Percentiles rank a stretch among this genome's conserved stretches.
Evolutionary conservation across 2,329 filamentous ascomycete species (phyloP).

Genomic region (Paecilomyces sp.): DNA sequence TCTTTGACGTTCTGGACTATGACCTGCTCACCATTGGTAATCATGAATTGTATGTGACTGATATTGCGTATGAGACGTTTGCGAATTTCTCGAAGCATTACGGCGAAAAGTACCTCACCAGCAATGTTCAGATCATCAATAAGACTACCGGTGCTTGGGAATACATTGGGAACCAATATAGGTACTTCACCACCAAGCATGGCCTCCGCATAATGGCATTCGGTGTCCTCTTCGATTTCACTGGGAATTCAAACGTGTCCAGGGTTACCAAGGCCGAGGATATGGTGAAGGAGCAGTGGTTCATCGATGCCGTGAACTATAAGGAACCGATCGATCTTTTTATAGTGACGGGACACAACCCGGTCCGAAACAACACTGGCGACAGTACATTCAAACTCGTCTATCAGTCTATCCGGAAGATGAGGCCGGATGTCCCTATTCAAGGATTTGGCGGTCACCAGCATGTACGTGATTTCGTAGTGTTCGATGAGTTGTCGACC

Average conservation of each 20-base stretch:
- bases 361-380: constrained; percentile 40
- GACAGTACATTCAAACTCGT: constrained; percentile 41
- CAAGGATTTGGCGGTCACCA: constrained; percentile 60
- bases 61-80: constrained; percentile 57
- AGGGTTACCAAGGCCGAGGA: constrained; percentile 51
- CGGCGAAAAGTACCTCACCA: constrained; percentile 46
- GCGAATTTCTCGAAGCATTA: constrained; percentile 53
- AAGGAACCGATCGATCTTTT: constrained; percentile 56
- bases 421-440: constrained; percentile 52
- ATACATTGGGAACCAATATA: constrained; percentile 41
- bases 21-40: constrained; percentile 53
- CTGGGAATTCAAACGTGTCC: constrained; percentile 55
- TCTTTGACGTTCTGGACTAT: constrained; percentile 48
- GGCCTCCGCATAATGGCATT: constrained; percentile 48
- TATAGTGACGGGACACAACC: constrained; percentile 58
- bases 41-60: constrained; percentile 58
- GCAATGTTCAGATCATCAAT: constrained; percentile 46
- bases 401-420: constrained; percentile 51
- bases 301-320: constrained; percentile 49
- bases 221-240: constrained; percentile 44
- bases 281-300: constrained; percentile 52
- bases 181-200: constrained; percentile 45
- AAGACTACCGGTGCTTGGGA: constrained; percentile 36
- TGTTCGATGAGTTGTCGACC: constrained; percentile 56
- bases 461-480: constrained; percentile 58